Percentiles rank a stretch among this genome's conserved stretches.
Evolutionary conservation across 73 alveolate species (phyloP).

Genomic region (Blepharisma stoltei): DNA sequence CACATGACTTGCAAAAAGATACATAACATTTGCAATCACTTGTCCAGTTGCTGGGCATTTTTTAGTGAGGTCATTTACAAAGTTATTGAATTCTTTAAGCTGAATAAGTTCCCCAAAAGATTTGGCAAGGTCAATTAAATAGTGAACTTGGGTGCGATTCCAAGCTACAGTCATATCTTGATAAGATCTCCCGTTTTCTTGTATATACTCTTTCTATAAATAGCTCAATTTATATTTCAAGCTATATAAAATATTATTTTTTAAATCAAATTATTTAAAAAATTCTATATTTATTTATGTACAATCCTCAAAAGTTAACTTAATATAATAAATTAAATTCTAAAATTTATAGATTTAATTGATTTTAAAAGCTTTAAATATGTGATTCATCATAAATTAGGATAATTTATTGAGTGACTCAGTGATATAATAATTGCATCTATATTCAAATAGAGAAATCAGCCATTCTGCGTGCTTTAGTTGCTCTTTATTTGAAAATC

Average conservation of each 20-base stretch:
- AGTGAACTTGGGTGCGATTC: slow-evolving; percentile 13
- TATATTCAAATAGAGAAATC: neutral
- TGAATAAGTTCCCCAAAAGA: slow-evolving; percentile 27
- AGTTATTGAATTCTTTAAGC: slow-evolving; percentile 24
- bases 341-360: too few relatives aligned
- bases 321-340: too few relatives aligned
- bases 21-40: neutral
- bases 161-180: slow-evolving; percentile 26
- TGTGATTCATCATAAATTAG: too few relatives aligned
- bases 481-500: neutral
- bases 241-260: too few relatives aligned
- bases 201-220: too few relatives aligned
- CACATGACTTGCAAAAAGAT: neutral
- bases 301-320: too few relatives aligned
- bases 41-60: slow-evolving; percentile 1
- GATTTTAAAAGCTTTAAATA: too few relatives aligned
- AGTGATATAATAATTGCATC: slow-evolving; percentile 6
- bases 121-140: slow-evolving; percentile 23
- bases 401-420: slow-evolving; percentile 20
- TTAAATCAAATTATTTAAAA: too few relatives aligned
- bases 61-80: slow-evolving; percentile 1
- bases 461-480: neutral
- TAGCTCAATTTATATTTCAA: too few relatives aligned
- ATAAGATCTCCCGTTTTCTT: neutral
- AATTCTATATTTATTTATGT: too few relatives aligned